phyloP scores from a whole-genome alignment of 305 asterid genomes.

The Fraxinus dipetala region DNA sequence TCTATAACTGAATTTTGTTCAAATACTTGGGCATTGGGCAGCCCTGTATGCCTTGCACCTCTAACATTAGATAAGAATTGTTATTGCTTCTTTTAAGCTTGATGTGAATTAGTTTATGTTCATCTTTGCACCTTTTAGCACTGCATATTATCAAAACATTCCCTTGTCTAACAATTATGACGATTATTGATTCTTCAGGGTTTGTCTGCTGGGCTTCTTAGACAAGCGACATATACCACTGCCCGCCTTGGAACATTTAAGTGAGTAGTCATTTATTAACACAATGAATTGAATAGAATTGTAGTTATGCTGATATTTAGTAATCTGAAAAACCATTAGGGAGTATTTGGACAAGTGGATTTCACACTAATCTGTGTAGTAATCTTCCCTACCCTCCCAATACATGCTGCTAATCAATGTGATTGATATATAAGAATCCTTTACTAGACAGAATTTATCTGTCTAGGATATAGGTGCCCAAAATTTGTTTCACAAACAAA shows the following conservation, averaged over 20 bases:
- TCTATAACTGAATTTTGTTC: background rate
- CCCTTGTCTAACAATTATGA: background rate
- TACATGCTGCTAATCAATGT: background rate
- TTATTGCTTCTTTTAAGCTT: background rate
- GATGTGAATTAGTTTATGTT: conserved; percentile 5
- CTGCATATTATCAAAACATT: background rate
- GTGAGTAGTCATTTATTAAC: conserved; percentile 39
- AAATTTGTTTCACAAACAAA: background rate
- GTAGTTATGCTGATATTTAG: background rate
- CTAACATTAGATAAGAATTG: background rate
- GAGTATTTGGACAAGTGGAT: background rate
- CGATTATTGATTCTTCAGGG: conserved; percentile 45
- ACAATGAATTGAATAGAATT: background rate
- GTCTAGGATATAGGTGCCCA: background rate
- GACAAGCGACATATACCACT: conserved; percentile 86
- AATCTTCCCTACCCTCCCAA: background rate
- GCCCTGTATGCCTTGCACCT: no score
- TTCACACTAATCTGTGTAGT: background rate
- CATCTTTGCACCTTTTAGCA: background rate
- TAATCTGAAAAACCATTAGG: background rate
- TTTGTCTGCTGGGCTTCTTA: conserved; percentile 81
- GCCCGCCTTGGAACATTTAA: conserved; percentile 82
- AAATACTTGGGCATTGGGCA: background rate
- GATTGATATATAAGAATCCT: background rate
- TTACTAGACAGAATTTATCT: background rate